Evolutionary conservation across 1,284 basidiomycete genomes (phyloP), one percentile per base, ranked within the genome.

Genomic region (Ganoderma sinense): DNA sequence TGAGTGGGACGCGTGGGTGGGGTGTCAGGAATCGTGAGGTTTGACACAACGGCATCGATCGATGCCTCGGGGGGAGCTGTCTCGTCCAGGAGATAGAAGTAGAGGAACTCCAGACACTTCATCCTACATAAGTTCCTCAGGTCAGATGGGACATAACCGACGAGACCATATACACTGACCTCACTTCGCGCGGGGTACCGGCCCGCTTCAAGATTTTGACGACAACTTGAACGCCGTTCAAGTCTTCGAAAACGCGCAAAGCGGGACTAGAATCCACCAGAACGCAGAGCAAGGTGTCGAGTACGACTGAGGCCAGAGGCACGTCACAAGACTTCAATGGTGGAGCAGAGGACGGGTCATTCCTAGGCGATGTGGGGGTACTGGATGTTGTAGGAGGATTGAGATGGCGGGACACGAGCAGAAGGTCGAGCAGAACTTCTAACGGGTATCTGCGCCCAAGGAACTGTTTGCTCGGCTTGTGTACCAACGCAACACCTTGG

Each of bases 31-130:
- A 59, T 43, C 60, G 67, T 13, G 62, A 67, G 31, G 69, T 69
- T 2, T 63, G 69, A 64, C 10, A 67, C 62, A 62, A 62, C 33
- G 51, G 62, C n/a, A 8, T 62, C n/a, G 40, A 45, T 4, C 43
- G 62, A 29, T 43, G 41, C 13, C 68, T 69, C 45, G 63, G 61
- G 48, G 63, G 68, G 58, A 66, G 75, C 39, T 45, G 76, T 76
- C 79, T 97, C 95, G 70, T 96, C 95, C 64, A 96, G 84, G 5
- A 97, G 86, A 79, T 97, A 97, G 78, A 96, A 97, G 80, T 97
- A 97, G 5, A 97, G 82, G 76, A 97, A 96, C 78, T 97, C 96
- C 31, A 97, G 85, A 73, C 94, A 96, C 83, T 97, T 97, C 92
- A 97, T 97, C 75, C 95, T 97, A 68, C 4, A 48, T 3, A 48